Percentiles rank a stretch among this genome's conserved stretches.
phyloP scores from a whole-genome alignment of 139 green algal species.

The Chlorella ohadii region DNA sequence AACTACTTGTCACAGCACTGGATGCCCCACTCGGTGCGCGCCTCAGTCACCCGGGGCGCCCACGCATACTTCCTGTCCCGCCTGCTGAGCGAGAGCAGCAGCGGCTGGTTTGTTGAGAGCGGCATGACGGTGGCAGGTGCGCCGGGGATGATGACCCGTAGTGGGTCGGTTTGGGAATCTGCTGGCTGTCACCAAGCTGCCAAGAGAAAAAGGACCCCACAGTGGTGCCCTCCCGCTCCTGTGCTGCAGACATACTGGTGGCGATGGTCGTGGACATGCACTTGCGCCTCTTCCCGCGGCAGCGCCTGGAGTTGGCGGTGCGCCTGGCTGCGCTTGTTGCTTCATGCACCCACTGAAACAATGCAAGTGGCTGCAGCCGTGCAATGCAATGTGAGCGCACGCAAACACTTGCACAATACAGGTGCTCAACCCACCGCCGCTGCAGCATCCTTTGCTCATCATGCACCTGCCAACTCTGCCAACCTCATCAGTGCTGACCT shows the following conservation, averaged over 20 bases:
- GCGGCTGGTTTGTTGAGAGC: conserved; percentile 1
- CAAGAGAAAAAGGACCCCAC: too few relatives aligned
- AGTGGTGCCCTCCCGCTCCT: too few relatives aligned
- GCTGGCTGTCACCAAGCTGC: too few relatives aligned
- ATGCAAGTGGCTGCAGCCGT: not conserved
- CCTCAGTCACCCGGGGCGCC: not conserved
- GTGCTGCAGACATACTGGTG: not conserved
- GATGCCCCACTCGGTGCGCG: not conserved
- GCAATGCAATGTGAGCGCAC: too few relatives aligned
- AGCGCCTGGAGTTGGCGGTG: not conserved
- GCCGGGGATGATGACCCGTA: not conserved
- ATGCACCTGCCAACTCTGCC: too few relatives aligned
- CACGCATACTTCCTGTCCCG: not conserved
- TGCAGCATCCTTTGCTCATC: too few relatives aligned
- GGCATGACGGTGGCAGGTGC: not conserved
- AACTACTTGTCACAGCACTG: not conserved
- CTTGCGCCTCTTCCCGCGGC: not conserved
- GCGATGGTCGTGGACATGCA: not conserved
- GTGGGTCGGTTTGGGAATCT: not conserved
- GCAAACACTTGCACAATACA: too few relatives aligned
- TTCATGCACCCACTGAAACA: not conserved
- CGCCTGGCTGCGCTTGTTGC: too few relatives aligned
- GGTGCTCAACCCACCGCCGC: too few relatives aligned
- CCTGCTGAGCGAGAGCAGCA: not conserved
- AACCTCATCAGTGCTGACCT: too few relatives aligned